Evolutionary conservation across 164 flowering plant genomes (phyloP), one percentile per base, ranked within the genome.

Genomic region (Santalum album): DNA sequence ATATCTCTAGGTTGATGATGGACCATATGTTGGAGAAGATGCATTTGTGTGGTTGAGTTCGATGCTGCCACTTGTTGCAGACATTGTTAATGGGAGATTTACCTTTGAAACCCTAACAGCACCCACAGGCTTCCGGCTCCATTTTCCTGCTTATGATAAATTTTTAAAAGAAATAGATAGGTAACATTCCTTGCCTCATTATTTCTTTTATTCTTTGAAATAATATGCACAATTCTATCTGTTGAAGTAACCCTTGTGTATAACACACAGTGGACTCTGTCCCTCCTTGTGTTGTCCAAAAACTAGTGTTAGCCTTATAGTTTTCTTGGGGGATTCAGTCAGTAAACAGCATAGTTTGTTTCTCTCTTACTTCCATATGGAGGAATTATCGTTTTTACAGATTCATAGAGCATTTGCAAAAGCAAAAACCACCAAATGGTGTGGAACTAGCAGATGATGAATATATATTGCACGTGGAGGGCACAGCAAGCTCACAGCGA

Each of bases 21-120:
- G 71, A 50, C 72, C 72, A 51, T 76, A 69, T 62, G 75, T 80
- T 12, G 86, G 90, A 51, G 95, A 89, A 70, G 87, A 94, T 63
- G 79, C 97, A 46, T 89, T 77, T 73, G 84, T 81, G 35, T 94
- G 95, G 96, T 51, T 94, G 71, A 89, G 67, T 26, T 75, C 86
- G 11, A 35, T 87, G 49, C 62, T 78, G 58, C 95, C 97, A n/a
- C 58, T 94, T 34, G 74, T 51, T 42, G 78, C 70, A 2, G 99
- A 94, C 60, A 48, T 79, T 7, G 75, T 66, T 27, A 94, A 87
- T 54, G 90, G 74, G 39, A 73, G 82, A 69, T 94, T 85, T 63
- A 80, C 87, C 16, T 89, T 85, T 60, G 97, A 85, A 73, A 70
- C 86, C 19, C 65, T 94, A 17, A 89, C 97, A 1, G 84, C 87